A percentile compares a stretch with the other conserved stretches of the same genome.
Conservation (phyloP, 2,329 filamentous ascomycete genomes). For the Monosporascus sp. region DNA sequence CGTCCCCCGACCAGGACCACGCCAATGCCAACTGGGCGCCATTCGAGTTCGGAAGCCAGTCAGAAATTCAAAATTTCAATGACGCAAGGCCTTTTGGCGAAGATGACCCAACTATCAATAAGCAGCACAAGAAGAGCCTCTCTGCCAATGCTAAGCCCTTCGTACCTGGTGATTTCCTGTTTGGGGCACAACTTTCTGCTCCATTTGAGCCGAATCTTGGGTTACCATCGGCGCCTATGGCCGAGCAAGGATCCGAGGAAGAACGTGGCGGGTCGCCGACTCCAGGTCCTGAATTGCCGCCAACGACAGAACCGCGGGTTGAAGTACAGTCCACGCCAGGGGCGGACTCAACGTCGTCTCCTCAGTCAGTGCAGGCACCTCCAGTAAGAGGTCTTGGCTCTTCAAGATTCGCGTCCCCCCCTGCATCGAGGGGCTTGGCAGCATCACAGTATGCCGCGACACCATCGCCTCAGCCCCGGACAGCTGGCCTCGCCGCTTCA, state of each 20-base stretch:
- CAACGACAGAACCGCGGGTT: constrained; percentile 2
- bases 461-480: constrained; percentile 36
- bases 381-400: constrained; percentile 20
- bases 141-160: constrained; percentile 71
- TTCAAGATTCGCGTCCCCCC: constrained; percentile 30
- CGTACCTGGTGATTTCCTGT: constrained; percentile 35
- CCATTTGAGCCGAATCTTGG: constrained; percentile 24
- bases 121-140: constrained; percentile 51
- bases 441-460: constrained; percentile 42
- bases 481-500: constrained; percentile 38
- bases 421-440: constrained; percentile 34
- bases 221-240: constrained; percentile 17
- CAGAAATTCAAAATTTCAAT: constrained; percentile 46
- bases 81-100: constrained; percentile 46
- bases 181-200: constrained; percentile 27
- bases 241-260: constrained; percentile 20
- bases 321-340: constrained; percentile 10
- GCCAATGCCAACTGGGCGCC: constrained; percentile 51
- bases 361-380: constrained; percentile 10
- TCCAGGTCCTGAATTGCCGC: constrained; percentile 23
- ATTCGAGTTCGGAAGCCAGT: constrained; percentile 52
- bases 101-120: constrained; percentile 32
- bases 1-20: constrained; percentile 44
- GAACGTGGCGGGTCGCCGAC: constrained; percentile 29
- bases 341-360: constrained; percentile 12